Evolutionary conservation across 2,329 filamentous ascomycete species (phyloP).

Genomic region (Aspergillus sp.): DNA sequence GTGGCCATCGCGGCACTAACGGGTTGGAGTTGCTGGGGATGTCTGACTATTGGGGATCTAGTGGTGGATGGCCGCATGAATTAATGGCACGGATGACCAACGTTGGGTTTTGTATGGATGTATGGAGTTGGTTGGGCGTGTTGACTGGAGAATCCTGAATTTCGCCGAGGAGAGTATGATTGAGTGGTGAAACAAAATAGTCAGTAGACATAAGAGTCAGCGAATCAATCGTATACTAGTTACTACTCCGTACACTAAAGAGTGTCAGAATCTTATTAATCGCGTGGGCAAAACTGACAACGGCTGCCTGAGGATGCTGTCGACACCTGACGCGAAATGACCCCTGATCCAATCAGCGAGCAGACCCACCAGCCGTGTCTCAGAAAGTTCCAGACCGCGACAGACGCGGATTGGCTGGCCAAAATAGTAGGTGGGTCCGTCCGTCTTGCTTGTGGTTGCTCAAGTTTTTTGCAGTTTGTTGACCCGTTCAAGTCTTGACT

Average conservation of each 20-base stretch:
- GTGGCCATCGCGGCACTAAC: neutral
- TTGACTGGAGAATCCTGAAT: neutral
- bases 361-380: neutral
- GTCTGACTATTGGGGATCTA: conserved; percentile 10
- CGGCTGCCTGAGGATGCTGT: neutral
- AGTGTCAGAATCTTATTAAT: neutral
- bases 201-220: too few relatives aligned
- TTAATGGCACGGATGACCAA: neutral
- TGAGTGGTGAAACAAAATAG: too few relatives aligned
- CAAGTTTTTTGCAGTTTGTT: neutral
- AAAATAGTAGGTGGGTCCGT: conserved; percentile 10
- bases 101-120: too few relatives aligned
- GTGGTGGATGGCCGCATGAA: neutral
- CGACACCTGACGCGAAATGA: neutral
- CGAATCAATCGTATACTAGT: too few relatives aligned
- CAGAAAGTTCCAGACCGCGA: conserved; percentile 17
- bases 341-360: neutral
- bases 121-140: neutral
- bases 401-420: conserved; percentile 10
- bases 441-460: conserved; percentile 4
- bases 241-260: neutral
- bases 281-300: neutral
- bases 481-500: too few relatives aligned
- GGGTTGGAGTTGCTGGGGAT: neutral
- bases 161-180: too few relatives aligned